phyloP scores from a whole-genome alignment of 139 green algal genomes.

The Microglena sp. region DNA sequence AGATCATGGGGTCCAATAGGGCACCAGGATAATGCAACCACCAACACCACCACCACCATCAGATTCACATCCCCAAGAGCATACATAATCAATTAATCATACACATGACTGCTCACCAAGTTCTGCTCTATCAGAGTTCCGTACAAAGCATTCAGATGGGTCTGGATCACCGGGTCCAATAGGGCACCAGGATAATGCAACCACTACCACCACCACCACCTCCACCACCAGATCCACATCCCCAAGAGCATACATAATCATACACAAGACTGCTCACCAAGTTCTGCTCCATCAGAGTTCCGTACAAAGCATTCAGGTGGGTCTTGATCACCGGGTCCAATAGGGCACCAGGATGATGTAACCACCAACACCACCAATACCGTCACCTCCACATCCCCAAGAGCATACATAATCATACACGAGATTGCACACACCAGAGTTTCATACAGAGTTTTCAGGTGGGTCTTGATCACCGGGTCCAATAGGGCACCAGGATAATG shows the following conservation, averaged over 20 bases:
- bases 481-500: too few relatives aligned
- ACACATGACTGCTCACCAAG: slow-evolving; percentile 39
- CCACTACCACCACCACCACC: too few relatives aligned
- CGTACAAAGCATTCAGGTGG: slow-evolving; percentile 59
- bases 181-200: too few relatives aligned
- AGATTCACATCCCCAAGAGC: too few relatives aligned
- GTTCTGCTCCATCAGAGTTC: slow-evolving; percentile 39
- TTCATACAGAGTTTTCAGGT: slow-evolving; percentile 73
- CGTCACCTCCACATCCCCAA: too few relatives aligned
- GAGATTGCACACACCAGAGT: slow-evolving; percentile 44
- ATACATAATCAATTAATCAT: too few relatives aligned
- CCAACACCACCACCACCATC: too few relatives aligned
- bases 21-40: too few relatives aligned
- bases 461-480: slow-evolving; percentile 81
- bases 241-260: not conserved
- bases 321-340: slow-evolving; percentile 66
- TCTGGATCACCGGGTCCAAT: slow-evolving; percentile 84
- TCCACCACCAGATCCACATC: too few relatives aligned
- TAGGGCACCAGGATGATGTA: not conserved
- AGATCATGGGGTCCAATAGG: slow-evolving; percentile 63
- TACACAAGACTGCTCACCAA: slow-evolving; percentile 15
- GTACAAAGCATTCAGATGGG: slow-evolving; percentile 73
- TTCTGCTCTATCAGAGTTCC: slow-evolving; percentile 50
- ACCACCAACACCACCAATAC: too few relatives aligned
- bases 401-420: too few relatives aligned